Conservation (phyloP, 768 basidiomycete genomes). For the Xanthoconium stramineum region DNA sequence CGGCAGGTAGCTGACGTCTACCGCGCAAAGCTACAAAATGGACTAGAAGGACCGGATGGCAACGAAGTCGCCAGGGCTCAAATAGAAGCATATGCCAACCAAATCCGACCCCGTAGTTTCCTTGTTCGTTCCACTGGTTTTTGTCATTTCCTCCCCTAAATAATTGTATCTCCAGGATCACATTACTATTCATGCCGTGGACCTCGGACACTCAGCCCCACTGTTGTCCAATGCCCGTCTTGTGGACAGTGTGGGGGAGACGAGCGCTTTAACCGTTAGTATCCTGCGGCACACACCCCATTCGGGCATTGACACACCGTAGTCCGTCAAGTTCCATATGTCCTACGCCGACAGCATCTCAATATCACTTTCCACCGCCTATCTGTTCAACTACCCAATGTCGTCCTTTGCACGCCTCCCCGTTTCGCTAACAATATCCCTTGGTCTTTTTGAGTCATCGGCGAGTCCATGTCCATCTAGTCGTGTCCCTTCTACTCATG, state of each 20-base stretch:
- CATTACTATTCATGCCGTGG: slow-evolving; percentile 80
- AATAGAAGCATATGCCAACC: slow-evolving; percentile 81
- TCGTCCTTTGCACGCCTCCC: slow-evolving; percentile 79
- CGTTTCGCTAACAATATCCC: slow-evolving; percentile 73
- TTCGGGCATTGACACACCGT: slow-evolving; percentile 17
- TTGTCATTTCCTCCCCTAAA: not conserved
- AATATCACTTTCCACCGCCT: slow-evolving; percentile 78
- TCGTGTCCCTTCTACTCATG: not conserved
- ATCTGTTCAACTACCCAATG: slow-evolving; percentile 82
- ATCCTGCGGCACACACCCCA: not conserved
- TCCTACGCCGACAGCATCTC: slow-evolving; percentile 82
- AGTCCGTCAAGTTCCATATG: slow-evolving; percentile 84
- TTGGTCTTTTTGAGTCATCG: slow-evolving; percentile 68
- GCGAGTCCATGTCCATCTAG: slow-evolving; percentile 37
- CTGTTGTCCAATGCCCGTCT: slow-evolving; percentile 68
- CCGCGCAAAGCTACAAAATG: slow-evolving; percentile 71
- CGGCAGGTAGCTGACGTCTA: slow-evolving; percentile 67
- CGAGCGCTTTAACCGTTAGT: slow-evolving; percentile 31
- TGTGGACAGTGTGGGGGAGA: slow-evolving; percentile 12
- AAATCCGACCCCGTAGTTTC: slow-evolving; percentile 64
- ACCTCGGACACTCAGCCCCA: slow-evolving; percentile 81
- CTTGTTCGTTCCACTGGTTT: slow-evolving; percentile 45
- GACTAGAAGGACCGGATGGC: slow-evolving; percentile 66
- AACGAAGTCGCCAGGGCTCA: slow-evolving; percentile 79
- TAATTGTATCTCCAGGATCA: slow-evolving; percentile 55